phyloP scores from a whole-genome alignment of 768 basidiomycete genomes.

The Tylopilus plumbeoviolaceoides region DNA sequence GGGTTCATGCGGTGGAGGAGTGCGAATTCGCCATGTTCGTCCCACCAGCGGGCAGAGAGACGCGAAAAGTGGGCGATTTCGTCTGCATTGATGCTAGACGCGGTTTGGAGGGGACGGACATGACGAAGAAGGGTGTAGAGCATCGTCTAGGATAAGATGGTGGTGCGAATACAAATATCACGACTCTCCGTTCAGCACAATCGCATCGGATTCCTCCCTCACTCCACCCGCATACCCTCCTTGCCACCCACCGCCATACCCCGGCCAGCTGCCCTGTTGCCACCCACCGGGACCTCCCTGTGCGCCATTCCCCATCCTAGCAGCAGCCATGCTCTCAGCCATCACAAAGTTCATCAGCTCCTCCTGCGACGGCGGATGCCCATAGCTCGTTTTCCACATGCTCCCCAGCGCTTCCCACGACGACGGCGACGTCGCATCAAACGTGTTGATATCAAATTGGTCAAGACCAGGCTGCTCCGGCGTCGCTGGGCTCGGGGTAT shows the following conservation, averaged over 20 bases:
- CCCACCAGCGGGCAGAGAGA: conserved; percentile 93
- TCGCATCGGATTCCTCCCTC: conserved; percentile 33
- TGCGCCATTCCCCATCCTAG: conserved; percentile 12
- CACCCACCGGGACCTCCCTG: conserved; percentile 26
- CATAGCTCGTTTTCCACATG: conserved; percentile 70
- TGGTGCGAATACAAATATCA: conserved; percentile 18
- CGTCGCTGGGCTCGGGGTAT: conserved; percentile 34
- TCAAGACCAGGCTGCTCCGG: conserved; percentile 49
- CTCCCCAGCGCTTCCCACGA: conserved; percentile 81
- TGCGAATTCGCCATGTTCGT: conserved; percentile 86
- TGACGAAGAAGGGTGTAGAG: conserved; percentile 19
- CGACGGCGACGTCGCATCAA: conserved; percentile 67
- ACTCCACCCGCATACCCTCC: conserved; percentile 34
- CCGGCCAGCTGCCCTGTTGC: conserved; percentile 22
- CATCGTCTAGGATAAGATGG: conserved; percentile 1
- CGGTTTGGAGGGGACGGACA: conserved; percentile 20
- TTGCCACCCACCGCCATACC: conserved; percentile 35
- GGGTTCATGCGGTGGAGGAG: conserved; percentile 96
- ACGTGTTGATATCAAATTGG: conserved; percentile 63
- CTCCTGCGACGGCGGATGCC: conserved; percentile 65
- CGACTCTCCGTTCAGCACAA: conserved; percentile 52
- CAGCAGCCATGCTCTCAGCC: conserved; percentile 28
- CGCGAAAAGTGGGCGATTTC: conserved; percentile 90
- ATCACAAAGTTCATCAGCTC: conserved; percentile 75
- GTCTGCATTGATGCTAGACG: conserved; percentile 52